These are phyloP conservation scores for Fragaria iinumae DNA, from an alignment of 306 rosid genomes.

Conservation along the genomic window DNA sequence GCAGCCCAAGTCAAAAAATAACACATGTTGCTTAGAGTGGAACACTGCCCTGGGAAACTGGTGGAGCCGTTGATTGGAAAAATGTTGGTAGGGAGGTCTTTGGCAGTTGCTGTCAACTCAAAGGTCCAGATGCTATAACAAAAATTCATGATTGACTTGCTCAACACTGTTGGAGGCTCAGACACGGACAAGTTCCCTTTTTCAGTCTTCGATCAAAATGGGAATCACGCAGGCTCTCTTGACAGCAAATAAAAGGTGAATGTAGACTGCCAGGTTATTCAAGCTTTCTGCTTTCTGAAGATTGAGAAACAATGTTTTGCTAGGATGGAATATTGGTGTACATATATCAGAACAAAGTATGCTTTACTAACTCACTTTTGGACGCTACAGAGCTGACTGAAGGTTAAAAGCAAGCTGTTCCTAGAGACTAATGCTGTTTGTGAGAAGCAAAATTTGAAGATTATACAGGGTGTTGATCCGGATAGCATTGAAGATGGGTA, in stretches of 20 bases:
- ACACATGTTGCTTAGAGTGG: slow-evolving; percentile 95
- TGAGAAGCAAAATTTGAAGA: slow-evolving; percentile 86
- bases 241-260: too few relatives aligned
- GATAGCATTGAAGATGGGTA: slow-evolving; percentile 82
- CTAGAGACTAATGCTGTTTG: slow-evolving; percentile 85
- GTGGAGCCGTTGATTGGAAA: slow-evolving; percentile 75
- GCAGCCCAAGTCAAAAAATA: slow-evolving; percentile 29
- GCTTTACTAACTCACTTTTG: slow-evolving; percentile 88
- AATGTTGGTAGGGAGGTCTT: slow-evolving; percentile 90
- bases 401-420: slow-evolving; percentile 70
- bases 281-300: too few relatives aligned
- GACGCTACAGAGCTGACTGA: slow-evolving; percentile 72
- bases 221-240: slow-evolving; percentile 68
- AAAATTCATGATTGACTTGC: slow-evolving; percentile 93
- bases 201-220: slow-evolving; percentile 65
- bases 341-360: slow-evolving; percentile 82
- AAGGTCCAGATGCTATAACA: slow-evolving; percentile 83
- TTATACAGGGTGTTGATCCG: slow-evolving; percentile 62
- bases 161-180: slow-evolving; percentile 75
- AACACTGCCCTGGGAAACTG: slow-evolving; percentile 92
- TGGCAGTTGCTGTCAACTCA: slow-evolving; percentile 79
- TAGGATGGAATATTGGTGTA: slow-evolving; percentile 86
- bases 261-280: too few relatives aligned
- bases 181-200: slow-evolving; percentile 74
- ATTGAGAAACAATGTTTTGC: slow-evolving; percentile 58